phyloP scores from a whole-genome alignment of 495 filamentous ascomycete genomes.

The Penicillium paradoxum region DNA sequence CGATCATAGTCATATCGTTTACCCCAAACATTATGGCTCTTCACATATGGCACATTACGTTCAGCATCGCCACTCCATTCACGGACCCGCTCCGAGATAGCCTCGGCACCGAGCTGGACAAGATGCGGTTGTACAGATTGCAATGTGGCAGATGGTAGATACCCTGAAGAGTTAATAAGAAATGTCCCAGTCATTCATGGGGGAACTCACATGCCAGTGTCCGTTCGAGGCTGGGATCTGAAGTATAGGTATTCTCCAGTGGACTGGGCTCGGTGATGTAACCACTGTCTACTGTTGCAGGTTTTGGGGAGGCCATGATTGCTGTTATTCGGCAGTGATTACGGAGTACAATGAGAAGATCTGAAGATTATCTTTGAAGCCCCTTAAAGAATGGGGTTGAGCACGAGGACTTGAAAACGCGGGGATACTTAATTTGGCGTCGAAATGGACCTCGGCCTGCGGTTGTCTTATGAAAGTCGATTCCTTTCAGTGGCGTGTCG shows the following conservation, averaged over 20 bases:
- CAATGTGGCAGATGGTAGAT: slow-evolving; percentile 21
- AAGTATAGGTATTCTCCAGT: slow-evolving; percentile 31
- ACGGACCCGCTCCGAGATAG: slow-evolving; percentile 26
- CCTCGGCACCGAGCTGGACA: slow-evolving; percentile 28
- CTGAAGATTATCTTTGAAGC: not conserved
- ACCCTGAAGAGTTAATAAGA: slow-evolving; percentile 20
- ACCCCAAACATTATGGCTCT: slow-evolving; percentile 37
- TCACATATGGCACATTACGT: slow-evolving; percentile 34
- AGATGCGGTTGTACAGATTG: slow-evolving; percentile 20
- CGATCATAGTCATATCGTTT: slow-evolving; percentile 35
- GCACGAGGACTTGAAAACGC: not conserved
- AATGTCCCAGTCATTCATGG: not conserved
- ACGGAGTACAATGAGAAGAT: not conserved
- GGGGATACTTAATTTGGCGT: not conserved
- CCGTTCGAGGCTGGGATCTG: slow-evolving; percentile 27
- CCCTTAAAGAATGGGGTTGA: not conserved
- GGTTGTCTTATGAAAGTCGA: slow-evolving; percentile 12
- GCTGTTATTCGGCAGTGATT: not conserved
- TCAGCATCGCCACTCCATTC: slow-evolving; percentile 37
- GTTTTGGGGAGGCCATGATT: slow-evolving; percentile 6
- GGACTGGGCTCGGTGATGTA: slow-evolving; percentile 26
- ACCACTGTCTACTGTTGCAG: slow-evolving; percentile 32
- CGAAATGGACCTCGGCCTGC: slow-evolving; percentile 23
- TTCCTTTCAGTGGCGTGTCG: not conserved
- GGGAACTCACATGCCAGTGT: slow-evolving; percentile 21